A percentile compares a stretch with the other conserved stretches of the same genome.
These are phyloP conservation scores for Aspergillus latus DNA, from an alignment of 2,329 filamentous ascomycete genomes.

Conservation along the genomic window DNA sequence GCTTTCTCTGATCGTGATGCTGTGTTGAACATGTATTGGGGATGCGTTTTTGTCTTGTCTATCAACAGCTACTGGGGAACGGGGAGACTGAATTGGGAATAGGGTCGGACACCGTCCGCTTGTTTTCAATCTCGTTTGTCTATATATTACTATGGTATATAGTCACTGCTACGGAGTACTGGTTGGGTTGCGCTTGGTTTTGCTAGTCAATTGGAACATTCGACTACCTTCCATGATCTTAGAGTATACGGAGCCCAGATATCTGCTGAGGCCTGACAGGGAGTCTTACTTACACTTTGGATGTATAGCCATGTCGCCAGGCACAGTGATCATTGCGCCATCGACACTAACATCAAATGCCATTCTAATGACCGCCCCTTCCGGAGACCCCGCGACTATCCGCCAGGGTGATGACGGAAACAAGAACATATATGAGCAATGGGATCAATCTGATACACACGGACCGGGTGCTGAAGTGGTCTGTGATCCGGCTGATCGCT, in stretches of 20 bases:
- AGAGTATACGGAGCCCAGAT: no score
- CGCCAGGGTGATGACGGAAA: background rate
- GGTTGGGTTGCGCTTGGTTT: background rate
- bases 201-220: background rate
- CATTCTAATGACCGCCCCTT: background rate
- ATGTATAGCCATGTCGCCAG: background rate
- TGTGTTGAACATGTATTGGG: background rate
- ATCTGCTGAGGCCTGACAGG: no score
- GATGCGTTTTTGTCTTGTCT: no score
- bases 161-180: background rate
- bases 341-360: conserved; percentile 9
- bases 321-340: conserved; percentile 9
- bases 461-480: background rate
- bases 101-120: background rate
- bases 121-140: background rate
- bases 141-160: background rate
- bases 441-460: background rate
- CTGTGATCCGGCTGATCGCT: background rate
- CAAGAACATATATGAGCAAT: background rate
- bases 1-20: background rate
- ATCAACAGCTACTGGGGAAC: no score
- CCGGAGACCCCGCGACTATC: background rate
- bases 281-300: no score
- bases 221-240: no score
- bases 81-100: background rate